A percentile compares a stretch with the other conserved stretches of the same genome.
phyloP scores from a whole-genome alignment of 768 basidiomycete species.

The Crassisporium funariophilum region DNA sequence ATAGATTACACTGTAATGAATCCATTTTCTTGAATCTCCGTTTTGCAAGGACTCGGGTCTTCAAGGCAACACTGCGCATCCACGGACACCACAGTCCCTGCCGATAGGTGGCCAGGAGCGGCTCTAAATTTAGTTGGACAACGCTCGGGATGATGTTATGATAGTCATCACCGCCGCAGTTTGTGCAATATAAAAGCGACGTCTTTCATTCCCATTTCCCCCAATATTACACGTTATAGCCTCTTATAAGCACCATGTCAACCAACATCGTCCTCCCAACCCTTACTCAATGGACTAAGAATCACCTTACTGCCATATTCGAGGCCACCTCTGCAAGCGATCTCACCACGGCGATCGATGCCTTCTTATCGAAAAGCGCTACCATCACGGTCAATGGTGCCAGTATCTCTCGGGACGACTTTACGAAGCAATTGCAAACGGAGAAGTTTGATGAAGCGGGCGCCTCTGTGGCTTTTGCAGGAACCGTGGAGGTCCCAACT shows the following conservation, averaged over 20 bases:
- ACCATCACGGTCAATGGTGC: constrained; percentile 44
- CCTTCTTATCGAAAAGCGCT: constrained; percentile 38
- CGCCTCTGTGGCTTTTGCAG: constrained; percentile 30
- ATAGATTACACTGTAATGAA: too few species aligned
- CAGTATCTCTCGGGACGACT: constrained; percentile 37
- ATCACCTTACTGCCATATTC: constrained; percentile 39
- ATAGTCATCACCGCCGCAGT: too few species aligned
- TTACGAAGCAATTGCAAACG: constrained; percentile 37
- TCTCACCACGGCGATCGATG: constrained; percentile 42
- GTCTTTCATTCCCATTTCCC: too few species aligned
- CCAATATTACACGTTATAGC: too few species aligned
- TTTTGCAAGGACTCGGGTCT: too few species aligned
- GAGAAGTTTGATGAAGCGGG: constrained; percentile 29
- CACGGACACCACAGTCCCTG: too few species aligned
- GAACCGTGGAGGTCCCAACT: constrained; percentile 29
- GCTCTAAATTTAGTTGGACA: too few species aligned
- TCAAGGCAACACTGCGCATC: too few species aligned
- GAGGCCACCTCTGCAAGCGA: constrained; percentile 35
- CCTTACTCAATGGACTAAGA: constrained; percentile 45
- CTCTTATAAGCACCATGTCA: constrained; percentile 13
- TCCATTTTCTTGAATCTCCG: too few species aligned
- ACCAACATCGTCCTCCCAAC: constrained; percentile 28
- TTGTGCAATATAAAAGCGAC: too few species aligned
- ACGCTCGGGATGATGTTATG: too few species aligned
- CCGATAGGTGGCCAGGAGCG: too few species aligned